Conservation (phyloP, 1,284 basidiomycete species). For the Cronartium quercuum region DNA sequence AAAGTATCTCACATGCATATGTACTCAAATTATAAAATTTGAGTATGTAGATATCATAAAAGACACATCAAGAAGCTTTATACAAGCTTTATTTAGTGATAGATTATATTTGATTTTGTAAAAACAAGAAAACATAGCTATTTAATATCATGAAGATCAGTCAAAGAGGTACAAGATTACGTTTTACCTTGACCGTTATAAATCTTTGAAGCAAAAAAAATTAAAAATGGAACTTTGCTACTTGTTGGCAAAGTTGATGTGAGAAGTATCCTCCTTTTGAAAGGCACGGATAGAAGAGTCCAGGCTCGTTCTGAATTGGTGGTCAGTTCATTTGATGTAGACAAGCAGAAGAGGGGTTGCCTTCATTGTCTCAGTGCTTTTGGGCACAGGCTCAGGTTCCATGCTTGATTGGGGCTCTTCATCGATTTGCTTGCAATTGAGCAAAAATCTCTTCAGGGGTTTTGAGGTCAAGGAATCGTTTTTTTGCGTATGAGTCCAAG, state of each 20-base stretch:
- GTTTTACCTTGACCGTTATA: too few relatives aligned
- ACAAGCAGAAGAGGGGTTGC: neutral
- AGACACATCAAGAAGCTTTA: too few relatives aligned
- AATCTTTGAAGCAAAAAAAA: too few relatives aligned
- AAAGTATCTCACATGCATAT: too few relatives aligned
- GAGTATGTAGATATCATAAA: too few relatives aligned
- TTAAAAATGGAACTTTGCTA: neutral
- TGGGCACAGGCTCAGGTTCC: neutral
- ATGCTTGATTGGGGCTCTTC: neutral
- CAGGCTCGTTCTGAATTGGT: neutral
- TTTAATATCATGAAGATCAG: too few relatives aligned
- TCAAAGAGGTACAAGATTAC: too few relatives aligned
- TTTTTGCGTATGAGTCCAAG: too few relatives aligned
- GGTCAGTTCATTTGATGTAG: neutral
- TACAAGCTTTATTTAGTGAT: too few relatives aligned
- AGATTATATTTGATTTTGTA: too few relatives aligned
- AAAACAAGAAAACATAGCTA: too few relatives aligned
- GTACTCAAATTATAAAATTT: too few relatives aligned
- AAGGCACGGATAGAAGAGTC: neutral
- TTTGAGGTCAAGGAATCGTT: neutral
- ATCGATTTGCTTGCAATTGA: neutral
- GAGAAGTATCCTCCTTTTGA: neutral
- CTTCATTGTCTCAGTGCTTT: neutral
- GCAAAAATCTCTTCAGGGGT: neutral
- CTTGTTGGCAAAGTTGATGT: neutral